Evolutionary conservation across 169 alveolate species (phyloP), one percentile per base, ranked within the genome.

Genomic region (Cryptosporidium muris): DNA sequence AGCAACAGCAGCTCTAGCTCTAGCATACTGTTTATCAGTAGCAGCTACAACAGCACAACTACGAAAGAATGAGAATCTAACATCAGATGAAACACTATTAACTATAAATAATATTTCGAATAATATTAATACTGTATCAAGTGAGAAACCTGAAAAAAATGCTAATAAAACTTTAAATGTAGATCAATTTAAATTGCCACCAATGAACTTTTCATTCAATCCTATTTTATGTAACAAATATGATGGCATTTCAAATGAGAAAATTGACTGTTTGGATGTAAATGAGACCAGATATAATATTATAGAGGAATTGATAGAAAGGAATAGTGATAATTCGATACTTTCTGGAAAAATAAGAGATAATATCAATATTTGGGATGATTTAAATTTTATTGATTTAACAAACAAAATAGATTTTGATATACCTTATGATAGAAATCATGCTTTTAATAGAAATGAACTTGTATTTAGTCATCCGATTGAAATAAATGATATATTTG

Each of bases 1-100:
- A 34, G 40, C 85, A 7, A 74, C 67, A 34, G 85, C 85, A 12
- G 85, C 85, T n/a, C 60, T 74, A 25, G 85, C 85, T 43, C 36
- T 74, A 9, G 85, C 85, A 25, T 74, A 74, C 47, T 74, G 74
- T 25, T 68, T 74, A 4, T 74, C 67, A 11, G 74, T 74, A 3
- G 85, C 74, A 6, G 68, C 85, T 34, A 58, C 85, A 40, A 49
- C 43, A 25, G 47, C 64, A 3, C 8, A 16, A n/a, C 58, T 16
- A 42, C 7, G 16, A 6, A 64, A 40, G 38, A 37, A 64, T 14
- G 81, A 66, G 9, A 66, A 66, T 38, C 0, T 34, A 36, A 74
- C 54, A 49, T 12, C 60, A 4, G 60, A 51, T n/a, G 67, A 54
- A 11, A 37, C 43, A 7, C 43, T 56, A 34, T 47, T 58, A 34